Base-by-base conservation (phyloP, 805 yeast genomes). In the Saturnispora zaruensis region DNA sequence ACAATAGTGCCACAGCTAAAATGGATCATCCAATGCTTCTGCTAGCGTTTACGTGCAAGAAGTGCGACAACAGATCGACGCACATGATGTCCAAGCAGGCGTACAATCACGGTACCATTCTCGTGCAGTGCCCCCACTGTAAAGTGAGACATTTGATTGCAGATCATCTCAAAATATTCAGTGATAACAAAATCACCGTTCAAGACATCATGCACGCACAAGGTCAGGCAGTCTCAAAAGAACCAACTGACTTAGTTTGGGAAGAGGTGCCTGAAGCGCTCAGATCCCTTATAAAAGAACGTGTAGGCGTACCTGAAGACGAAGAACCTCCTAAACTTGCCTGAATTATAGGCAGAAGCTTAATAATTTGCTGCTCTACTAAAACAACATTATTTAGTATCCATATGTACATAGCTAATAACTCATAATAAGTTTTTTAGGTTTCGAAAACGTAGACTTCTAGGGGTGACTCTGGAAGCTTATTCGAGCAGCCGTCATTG, bases 81-180 rank as follows among this genome's bases (percentile, higher is more conserved):
- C 98, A 91, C 61, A 76, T 83, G n/a, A 84, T 91, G 61, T 84
- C 96, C 5, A 90, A 90, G 57, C 98, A 91, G 66, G 90, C 96
- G 0, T 91, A 91, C 63, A 78, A 83, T 13, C 70, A 73, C 8
- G 98, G 98, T 1, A 82, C 96, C 0, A 96, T 91, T 3, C 68
- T 88, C 46, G 84, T 91, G 23, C 88, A 87, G 60, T 91, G 98
- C 63, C 98, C 98, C 0, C 86, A 89, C 14, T 91, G 98, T 65
- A 75, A 83, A 55, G 82, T 78, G 60, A 78, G 96, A 55, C 98
- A 91, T 63, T 69, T 91, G 61, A 90, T 91, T 38, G 96, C 97
- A 0, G 98, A 91, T 63, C 90, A 84, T 61, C 67, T 84, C 52
- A 82, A 79, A 70, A 86, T 90, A 30, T 89, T 90, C 61, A 78